Evolutionary conservation across 1,284 basidiomycete species (phyloP).

Genomic region (Rhodofomes roseus): DNA sequence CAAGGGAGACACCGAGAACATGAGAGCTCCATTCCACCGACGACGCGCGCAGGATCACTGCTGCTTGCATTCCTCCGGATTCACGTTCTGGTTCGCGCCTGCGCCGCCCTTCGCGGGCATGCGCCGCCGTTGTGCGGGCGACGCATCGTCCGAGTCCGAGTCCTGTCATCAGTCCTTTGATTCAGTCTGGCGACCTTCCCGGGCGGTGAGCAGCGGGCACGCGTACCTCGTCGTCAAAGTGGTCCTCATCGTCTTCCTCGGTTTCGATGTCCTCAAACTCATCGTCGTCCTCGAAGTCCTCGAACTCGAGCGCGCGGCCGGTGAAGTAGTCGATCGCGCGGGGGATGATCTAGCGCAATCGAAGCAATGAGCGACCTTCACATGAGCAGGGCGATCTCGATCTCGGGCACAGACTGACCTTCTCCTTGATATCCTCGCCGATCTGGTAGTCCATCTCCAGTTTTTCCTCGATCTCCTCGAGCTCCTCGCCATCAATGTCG

Average conservation of each 20-base stretch:
- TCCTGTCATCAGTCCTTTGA: slow-evolving; percentile 37
- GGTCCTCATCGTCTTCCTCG: slow-evolving; percentile 42
- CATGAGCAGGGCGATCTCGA: background rate
- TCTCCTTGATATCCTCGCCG: slow-evolving; percentile 97
- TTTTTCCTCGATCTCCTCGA: slow-evolving; percentile 88
- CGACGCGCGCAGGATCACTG: slow-evolving; percentile 48
- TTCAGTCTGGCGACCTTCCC: slow-evolving; percentile 8
- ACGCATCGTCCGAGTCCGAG: slow-evolving; percentile 55
- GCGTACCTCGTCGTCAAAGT: slow-evolving; percentile 51
- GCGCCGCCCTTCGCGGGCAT: slow-evolving; percentile 47
- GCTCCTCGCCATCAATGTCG: slow-evolving; percentile 81
- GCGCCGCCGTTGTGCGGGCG: slow-evolving; percentile 47
- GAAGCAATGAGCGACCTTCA: background rate
- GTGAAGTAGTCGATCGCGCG: slow-evolving; percentile 96
- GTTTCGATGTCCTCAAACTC: slow-evolving; percentile 62
- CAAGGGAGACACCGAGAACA: background rate
- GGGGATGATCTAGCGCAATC: slow-evolving; percentile 72
- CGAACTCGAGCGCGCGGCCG: slow-evolving; percentile 92
- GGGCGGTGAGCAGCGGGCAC: slow-evolving; percentile 12
- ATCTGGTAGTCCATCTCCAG: slow-evolving; percentile 98
- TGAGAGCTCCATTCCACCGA: background rate
- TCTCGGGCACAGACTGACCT: slow-evolving; percentile 43
- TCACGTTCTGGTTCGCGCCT: slow-evolving; percentile 43
- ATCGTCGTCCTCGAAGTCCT: slow-evolving; percentile 72
- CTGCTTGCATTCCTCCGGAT: slow-evolving; percentile 84